Evolutionary conservation across 768 basidiomycete species (phyloP), one percentile per base, ranked within the genome.

Genomic region (Cystobasidium ongulense): DNA sequence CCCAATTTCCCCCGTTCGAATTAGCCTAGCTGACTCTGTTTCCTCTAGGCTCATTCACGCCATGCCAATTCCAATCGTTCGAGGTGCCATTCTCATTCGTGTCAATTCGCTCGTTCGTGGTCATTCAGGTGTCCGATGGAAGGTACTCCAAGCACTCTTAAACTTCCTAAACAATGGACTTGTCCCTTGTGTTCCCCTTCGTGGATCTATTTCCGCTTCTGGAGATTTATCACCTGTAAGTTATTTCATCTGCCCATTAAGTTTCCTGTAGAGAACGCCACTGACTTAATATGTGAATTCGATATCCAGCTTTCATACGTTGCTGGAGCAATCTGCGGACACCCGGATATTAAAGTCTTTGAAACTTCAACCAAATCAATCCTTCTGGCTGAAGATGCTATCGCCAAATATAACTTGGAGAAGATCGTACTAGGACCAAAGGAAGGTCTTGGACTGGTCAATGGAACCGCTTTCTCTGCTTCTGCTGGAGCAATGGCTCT

Each of bases 61-160:
- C 31, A 71, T 71, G 68, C 68, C 68, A 13, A 54, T 36, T 36
- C 53, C 33, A n/a, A 92, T 92, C 89, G 90, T 92, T 36, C 88
- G 91, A 66, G 91, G 89, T 15, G 90, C 91, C 0, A 91, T 93
- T 78, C 82, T 91, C 11, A 85, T 94, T 77, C 89, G 91, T 76
- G 88, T 90, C 85, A 94, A 93, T 81, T 91, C 90, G 2, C 86
- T 94, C 52, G 87, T 91, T 67, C 88, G 91, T 5, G 91, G 91
- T 0, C 92, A 93, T 81, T 91, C 90, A 25, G 92, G 89, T 38
- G 87, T 94, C 15, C 86, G 91, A 41, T 88, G 88, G 85, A 87
- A 88, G 74, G 85, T 93, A 63, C 86, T 93, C 73, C 84, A 90
- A 80, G 87, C 87, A 78, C 91, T 94, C 87, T 85, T 85, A 74